Base-by-base conservation (phyloP, 352 stramenopile genomes). In the Globisporangium viniferum region DNA sequence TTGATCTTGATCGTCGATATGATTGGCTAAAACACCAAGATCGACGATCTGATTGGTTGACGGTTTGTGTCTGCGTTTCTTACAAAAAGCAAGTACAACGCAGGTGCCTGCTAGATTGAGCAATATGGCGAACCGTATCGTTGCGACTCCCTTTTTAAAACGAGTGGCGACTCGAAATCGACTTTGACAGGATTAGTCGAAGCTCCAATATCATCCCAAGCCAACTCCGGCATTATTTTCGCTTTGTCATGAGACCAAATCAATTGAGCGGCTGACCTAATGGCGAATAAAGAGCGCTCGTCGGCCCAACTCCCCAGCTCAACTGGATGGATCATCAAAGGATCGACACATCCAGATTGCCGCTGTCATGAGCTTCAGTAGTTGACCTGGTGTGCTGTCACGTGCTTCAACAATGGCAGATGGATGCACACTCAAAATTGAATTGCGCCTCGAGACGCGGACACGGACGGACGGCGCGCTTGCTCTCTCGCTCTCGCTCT, bases 141-240 rank as follows among this genome's bases (percentile, higher is more conserved):
- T 31, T 48, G 20, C 1, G 9, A 12, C 7, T 31, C 33, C 12
- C 56, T 31, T 61, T 18, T 61, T 22, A 61, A 61, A 24, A 3
- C 33, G 31, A 44, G 27, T 15, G 12, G 2, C 0, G 4, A 46
- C 56, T 48, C 9, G 3, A 14, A 20, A 48, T 44, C 33, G 31
- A 9, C 3, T 61, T 61, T 14, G 20, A 14, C 9, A 61, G 56
- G 56, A 61, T 61, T 61, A 48, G 31, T 60, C 29, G 31, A 44
- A 33, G 29, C 29, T 33, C 29, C 29, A 33, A 33, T 5, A 33
- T 33, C 29, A 33, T 33, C 29, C 29, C 29, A 33, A 5, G 29
- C 29, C 8, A 31, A 59, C 24, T 41, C 39, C 36, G 54, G 4
- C 31, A 58, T 36, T 35, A n/a, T 49, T 20, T 49, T 49, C 15